These are phyloP conservation scores for Penicillium salamii DNA, from an alignment of 495 filamentous ascomycete species.

Conservation along the genomic window DNA sequence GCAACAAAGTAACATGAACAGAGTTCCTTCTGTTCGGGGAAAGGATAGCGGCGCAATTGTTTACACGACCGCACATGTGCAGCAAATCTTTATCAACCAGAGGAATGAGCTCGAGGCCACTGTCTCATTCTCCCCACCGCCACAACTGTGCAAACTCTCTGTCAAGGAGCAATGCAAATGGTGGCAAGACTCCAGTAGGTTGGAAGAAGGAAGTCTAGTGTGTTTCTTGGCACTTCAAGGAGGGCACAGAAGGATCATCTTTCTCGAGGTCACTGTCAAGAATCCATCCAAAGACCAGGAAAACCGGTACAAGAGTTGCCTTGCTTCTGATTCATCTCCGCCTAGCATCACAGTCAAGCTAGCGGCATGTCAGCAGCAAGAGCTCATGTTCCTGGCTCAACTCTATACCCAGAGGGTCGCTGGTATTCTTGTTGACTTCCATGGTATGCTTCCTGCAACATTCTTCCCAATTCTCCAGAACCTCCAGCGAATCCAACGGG, in stretches of 20 bases:
- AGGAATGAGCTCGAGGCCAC: conserved; percentile 12
- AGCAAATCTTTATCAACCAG: conserved; percentile 9
- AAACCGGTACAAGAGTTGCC: conserved; percentile 6
- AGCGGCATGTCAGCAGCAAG: conserved; percentile 4
- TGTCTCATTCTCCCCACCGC: conserved; percentile 5
- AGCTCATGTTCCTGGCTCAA: background rate
- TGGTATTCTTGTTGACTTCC: conserved; percentile 10
- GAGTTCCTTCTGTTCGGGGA: background rate
- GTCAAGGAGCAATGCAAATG: conserved; percentile 9
- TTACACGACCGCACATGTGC: conserved; percentile 3
- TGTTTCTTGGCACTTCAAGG: conserved; percentile 10
- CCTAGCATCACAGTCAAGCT: conserved; percentile 15
- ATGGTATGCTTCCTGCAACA: conserved; percentile 9
- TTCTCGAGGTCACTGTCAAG: conserved; percentile 12
- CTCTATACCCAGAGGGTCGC: conserved; percentile 2
- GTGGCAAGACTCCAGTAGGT: conserved; percentile 14
- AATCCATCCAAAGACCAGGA: conserved; percentile 4
- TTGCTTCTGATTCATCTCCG: conserved; percentile 5
- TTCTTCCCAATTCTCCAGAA: conserved; percentile 11
- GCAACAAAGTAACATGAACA: conserved; percentile 23
- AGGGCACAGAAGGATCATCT: background rate
- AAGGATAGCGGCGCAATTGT: conserved; percentile 8
- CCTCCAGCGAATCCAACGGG: conserved; percentile 5
- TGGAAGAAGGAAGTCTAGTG: conserved; percentile 12
- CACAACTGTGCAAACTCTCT: conserved; percentile 3